These are phyloP conservation scores for Fonsecaea pugnacius DNA, from an alignment of 2,329 filamentous ascomycete genomes.

Conservation along the genomic window DNA sequence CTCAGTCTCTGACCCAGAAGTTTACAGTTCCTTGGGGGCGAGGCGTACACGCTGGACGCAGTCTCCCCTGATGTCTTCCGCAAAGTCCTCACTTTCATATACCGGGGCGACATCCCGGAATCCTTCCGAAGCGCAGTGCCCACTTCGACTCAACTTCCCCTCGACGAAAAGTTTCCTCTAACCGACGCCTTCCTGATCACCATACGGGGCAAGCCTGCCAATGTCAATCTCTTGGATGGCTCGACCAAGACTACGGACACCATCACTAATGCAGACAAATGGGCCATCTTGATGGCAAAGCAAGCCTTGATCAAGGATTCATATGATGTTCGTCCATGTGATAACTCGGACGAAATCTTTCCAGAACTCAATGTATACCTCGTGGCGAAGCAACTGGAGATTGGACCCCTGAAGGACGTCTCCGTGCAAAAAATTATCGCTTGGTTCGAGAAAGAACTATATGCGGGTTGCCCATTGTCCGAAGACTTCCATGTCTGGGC, in stretches of 20 bases:
- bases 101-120: slow-evolving; percentile 12
- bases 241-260: background rate
- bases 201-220: background rate
- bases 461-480: slow-evolving; percentile 9
- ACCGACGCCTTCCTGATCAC: slow-evolving; percentile 17
- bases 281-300: slow-evolving; percentile 11
- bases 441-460: slow-evolving; percentile 20
- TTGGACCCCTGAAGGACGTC: slow-evolving; percentile 8
- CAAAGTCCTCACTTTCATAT: slow-evolving; percentile 24
- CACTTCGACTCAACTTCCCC: background rate
- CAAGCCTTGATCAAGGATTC: slow-evolving; percentile 14
- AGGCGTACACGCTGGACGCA: slow-evolving; percentile 12
- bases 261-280: slow-evolving; percentile 19
- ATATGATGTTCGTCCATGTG: slow-evolving; percentile 13
- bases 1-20: background rate
- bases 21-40: slow-evolving; percentile 18
- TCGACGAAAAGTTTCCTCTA: background rate
- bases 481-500: slow-evolving; percentile 6
- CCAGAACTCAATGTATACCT: slow-evolving; percentile 15
- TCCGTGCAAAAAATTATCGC: slow-evolving; percentile 13
- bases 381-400: slow-evolving; percentile 18
- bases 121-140: background rate
- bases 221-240: background rate
- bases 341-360: slow-evolving; percentile 8
- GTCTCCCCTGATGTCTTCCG: slow-evolving; percentile 16